Evolutionary conservation across 2,329 filamentous ascomycete genomes (phyloP).

Genomic region (Taxawa tesnikishii): DNA sequence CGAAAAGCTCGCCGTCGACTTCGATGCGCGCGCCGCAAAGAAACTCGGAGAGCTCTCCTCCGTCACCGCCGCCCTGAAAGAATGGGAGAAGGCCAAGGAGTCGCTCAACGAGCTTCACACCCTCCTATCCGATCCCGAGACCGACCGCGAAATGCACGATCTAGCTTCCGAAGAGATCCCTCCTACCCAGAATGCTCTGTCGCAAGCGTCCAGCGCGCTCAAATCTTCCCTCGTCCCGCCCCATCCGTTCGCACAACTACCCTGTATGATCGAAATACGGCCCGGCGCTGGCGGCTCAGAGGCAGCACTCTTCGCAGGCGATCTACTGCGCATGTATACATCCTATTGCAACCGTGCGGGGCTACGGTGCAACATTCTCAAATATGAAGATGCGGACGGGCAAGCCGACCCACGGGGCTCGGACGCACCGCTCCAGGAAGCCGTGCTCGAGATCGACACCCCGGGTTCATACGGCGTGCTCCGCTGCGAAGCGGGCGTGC

Average conservation of each 20-base stretch:
- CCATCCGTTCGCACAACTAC: constrained; percentile 80
- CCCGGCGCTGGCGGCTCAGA: constrained; percentile 88
- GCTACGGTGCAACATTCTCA: constrained; percentile 56
- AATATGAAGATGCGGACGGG: constrained; percentile 66
- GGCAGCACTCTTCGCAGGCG: constrained; percentile 78
- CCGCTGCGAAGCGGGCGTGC: constrained; percentile 82
- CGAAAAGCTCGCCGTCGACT: constrained; percentile 38
- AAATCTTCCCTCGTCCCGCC: constrained; percentile 70
- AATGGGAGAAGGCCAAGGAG: constrained; percentile 47
- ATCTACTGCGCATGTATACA: constrained; percentile 83
- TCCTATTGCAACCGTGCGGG: constrained; percentile 59
- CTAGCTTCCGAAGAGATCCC: constrained; percentile 58
- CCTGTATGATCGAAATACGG: constrained; percentile 82
- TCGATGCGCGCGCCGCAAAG: constrained; percentile 45
- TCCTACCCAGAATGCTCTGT: constrained; percentile 50
- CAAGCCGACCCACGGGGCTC: constrained; percentile 36
- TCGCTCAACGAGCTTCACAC: constrained; percentile 57
- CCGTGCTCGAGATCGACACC: constrained; percentile 69
- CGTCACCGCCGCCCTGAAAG: constrained; percentile 39
- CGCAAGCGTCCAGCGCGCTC: constrained; percentile 52
- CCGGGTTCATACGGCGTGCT: constrained; percentile 70
- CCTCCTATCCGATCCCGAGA: constrained; percentile 56
- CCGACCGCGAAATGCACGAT: constrained; percentile 46
- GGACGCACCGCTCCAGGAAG: constrained; percentile 68
- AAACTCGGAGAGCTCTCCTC: constrained; percentile 42